Evolutionary conservation across 495 filamentous ascomycete genomes (phyloP), one percentile per base, ranked within the genome.

Genomic region (Pseudevernia furfuracea): DNA sequence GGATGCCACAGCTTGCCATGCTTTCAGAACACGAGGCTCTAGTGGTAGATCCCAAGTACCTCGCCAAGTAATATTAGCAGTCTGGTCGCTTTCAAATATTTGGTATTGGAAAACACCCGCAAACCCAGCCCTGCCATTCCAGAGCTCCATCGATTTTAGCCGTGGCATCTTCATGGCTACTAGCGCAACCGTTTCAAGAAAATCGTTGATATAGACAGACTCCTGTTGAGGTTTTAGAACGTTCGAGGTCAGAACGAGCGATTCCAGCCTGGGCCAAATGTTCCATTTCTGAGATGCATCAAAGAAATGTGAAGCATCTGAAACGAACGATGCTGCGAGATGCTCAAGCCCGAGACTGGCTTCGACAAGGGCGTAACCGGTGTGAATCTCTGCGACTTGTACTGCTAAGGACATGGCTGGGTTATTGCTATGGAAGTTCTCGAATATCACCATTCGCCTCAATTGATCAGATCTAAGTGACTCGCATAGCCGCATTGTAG

Each of bases 91-190:
- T 65, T 65, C 58, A 53, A 14, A 61, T 65, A 66, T 64, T 68
- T 75, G 70, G 67, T 75, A 75, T 63, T 68, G 67, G 68, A 77
- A 77, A 64, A 74, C 67, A 59, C 66, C 64, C 61, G 74, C 73
- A 60, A 73, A 66, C 49, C 72, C 72, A 67, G 71, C 69, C 70
- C 64, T 48, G 66, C 73, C 75, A 62, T 74, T 77, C 73, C 75
- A 77, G 66, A 77, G 73, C 57, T 73, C 74, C 74, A 78, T 75
- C 67, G 63, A 77, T 68, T 73, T 67, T 55, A 76, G 69, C 37
- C 69, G 55, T 70, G 72, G 72, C 71, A 75, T 77, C 64, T 71
- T 72, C 59, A 70, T 71, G 59, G 73, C 70, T 63, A 70, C 72
- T 67, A 70, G 71, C 59, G 67, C 72, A 61, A 70, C 72, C 66